phyloP scores from a whole-genome alignment of 495 filamentous ascomycete genomes.

The Talaromyces thailandensis region DNA sequence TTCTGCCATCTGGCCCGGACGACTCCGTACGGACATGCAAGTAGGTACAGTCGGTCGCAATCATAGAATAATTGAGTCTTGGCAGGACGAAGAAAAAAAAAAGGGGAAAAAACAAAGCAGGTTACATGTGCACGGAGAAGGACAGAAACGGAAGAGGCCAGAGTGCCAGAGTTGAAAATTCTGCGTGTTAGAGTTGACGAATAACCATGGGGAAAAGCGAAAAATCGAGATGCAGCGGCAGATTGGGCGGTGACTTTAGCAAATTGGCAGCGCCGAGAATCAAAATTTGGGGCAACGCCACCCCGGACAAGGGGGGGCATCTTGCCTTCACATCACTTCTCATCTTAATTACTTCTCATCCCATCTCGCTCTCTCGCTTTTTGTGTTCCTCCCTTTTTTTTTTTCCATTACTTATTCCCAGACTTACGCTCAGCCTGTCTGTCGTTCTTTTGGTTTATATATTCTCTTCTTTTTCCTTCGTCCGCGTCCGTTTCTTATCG shows the following conservation, averaged over 20 bases:
- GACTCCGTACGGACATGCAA: background rate
- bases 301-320: background rate
- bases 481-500: background rate
- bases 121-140: background rate
- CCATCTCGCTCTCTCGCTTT: background rate
- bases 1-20: background rate
- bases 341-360: background rate
- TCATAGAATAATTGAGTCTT: background rate
- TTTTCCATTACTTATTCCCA: background rate
- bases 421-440: background rate
- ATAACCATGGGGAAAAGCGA: background rate
- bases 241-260: background rate
- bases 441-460: background rate
- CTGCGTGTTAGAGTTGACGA: background rate
- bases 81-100: background rate
- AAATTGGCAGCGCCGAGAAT: background rate
- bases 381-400: no score
- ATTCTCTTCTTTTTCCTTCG: background rate
- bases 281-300: background rate
- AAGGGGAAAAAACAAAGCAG: background rate
- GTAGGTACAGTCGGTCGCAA: background rate
- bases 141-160: background rate
- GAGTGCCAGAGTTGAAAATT: background rate
- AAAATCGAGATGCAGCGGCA: no score
- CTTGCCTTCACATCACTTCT: conserved; percentile 3